Conservation (phyloP, 192 early-diverging fungal genomes). For the Geranomyces michiganensis region DNA sequence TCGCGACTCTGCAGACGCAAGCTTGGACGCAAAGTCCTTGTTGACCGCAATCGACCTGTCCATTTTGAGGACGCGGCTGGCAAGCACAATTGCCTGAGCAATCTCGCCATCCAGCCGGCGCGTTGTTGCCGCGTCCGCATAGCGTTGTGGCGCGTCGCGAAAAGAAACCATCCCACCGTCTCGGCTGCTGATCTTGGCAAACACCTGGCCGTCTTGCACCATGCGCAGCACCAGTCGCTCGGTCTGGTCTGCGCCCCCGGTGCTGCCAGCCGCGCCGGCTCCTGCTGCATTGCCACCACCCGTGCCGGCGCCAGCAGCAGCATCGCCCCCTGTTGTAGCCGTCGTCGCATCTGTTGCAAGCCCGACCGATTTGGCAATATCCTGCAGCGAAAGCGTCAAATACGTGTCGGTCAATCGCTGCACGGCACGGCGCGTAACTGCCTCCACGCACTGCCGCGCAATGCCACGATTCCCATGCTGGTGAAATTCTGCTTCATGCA, state of each 20-base stretch:
- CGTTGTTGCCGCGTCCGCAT: conserved; percentile 45
- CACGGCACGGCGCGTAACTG: conserved; percentile 60
- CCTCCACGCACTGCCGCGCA: conserved; percentile 52
- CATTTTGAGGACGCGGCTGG: conserved; percentile 44
- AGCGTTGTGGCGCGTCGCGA: conserved; percentile 61
- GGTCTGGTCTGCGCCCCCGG: conserved; percentile 36
- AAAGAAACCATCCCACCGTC: conserved; percentile 72
- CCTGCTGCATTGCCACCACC: background rate
- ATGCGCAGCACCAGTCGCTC: conserved; percentile 63
- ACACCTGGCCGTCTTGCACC: conserved; percentile 55
- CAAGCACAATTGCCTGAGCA: conserved; percentile 32
- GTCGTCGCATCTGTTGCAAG: conserved; percentile 19
- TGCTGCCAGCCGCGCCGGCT: too few species aligned
- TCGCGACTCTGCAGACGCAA: background rate
- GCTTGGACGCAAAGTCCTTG: conserved; percentile 55
- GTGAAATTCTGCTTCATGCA: conserved; percentile 36
- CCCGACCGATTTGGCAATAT: conserved; percentile 67
- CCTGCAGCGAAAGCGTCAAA: conserved; percentile 69
- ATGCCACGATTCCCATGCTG: conserved; percentile 70
- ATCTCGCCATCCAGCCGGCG: conserved; percentile 54
- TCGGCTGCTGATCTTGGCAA: conserved; percentile 44
- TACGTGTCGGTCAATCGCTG: conserved; percentile 78
- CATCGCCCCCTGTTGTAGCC: too few species aligned
- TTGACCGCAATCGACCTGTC: conserved; percentile 45
- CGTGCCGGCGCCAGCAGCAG: too few species aligned